Base-by-base conservation (phyloP, 2,329 filamentous ascomycete species). In the Lecanicillium sp. region DNA sequence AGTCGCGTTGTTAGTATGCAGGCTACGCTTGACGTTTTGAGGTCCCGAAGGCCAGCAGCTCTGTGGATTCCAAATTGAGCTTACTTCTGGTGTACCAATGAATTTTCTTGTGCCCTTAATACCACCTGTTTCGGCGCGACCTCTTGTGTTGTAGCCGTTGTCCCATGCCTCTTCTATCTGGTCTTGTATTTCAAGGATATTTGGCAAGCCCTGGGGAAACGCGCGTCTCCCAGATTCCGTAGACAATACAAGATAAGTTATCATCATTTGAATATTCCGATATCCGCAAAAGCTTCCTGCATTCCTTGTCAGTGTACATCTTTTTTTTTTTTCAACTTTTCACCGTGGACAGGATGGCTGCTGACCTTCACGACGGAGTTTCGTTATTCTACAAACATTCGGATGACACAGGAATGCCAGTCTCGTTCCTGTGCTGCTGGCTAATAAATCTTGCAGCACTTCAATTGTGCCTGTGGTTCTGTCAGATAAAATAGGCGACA, bases 271-370 rank as follows among this genome's bases (percentile, higher is more conserved):
- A 26, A 95, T 94, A 60, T 95, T 97, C 33, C 91, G 79, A 62
- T 96, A 97, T 3, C 91, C 91, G 62, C 91, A 97, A 62, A 97
- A 97, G 5, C 89, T 87, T 19, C 90, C 90, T 79, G 15, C 12
- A 30, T 15, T n/a, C n/a, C n/a, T n/a, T n/a, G n/a, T n/a, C n/a
- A n/a, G n/a, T n/a, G n/a, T n/a, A n/a, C n/a, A n/a, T n/a, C n/a
- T n/a, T n/a, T n/a, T 15, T 19, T 15, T 2, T 20, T 4, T 20
- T 35, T 37, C 9, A 53, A 23, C 8, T 27, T 29, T 29, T 5
- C 12, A 23, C 4, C 21, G 17, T 35, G 2, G 24, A 39, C 9
- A n/a, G 19, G 9, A 21, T 19, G 5, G 9, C 14, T n/a, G 38
- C 56, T 26, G 63, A 77, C 81, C 81, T 68, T 95, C 90, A 51